These are phyloP conservation scores for Calonectria pteridis DNA, from an alignment of 2,329 filamentous ascomycete genomes.

Conservation along the genomic window DNA sequence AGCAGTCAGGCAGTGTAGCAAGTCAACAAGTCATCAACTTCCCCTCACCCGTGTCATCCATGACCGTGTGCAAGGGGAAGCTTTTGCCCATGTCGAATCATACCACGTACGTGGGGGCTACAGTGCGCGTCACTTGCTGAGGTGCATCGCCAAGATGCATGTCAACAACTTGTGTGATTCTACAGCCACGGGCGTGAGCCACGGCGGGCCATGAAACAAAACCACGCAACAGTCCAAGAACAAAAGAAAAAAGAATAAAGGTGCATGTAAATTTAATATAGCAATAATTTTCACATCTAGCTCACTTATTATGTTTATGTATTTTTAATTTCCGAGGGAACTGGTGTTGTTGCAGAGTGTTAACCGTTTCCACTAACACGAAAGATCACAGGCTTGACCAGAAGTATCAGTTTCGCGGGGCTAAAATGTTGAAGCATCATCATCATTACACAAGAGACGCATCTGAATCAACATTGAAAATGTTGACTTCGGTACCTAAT, in stretches of 20 bases:
- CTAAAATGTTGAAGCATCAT: neutral
- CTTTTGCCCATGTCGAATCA: neutral
- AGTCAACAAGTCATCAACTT: neutral
- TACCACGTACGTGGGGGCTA: neutral
- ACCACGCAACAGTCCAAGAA: neutral
- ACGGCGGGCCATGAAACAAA: neutral
- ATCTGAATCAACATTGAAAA: neutral
- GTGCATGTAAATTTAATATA: neutral
- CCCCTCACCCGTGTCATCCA: neutral
- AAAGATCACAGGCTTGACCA: neutral
- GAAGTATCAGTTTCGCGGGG: neutral
- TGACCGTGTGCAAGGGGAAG: neutral
- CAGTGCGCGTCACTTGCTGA: neutral
- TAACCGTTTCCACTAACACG: neutral
- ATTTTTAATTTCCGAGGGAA: too few species aligned
- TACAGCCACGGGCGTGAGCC: neutral
- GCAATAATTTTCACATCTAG: too few species aligned
- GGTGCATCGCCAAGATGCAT: neutral
- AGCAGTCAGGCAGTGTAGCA: neutral
- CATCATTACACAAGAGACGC: neutral
- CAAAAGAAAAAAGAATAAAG: neutral
- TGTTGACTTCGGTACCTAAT: neutral
- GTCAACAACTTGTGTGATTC: neutral
- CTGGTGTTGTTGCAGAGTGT: too few species aligned
- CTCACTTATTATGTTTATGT: neutral